Evolutionary conservation across 495 filamentous ascomycete species (phyloP), one percentile per base, ranked within the genome.

Genomic region (Terfezia claveryi): DNA sequence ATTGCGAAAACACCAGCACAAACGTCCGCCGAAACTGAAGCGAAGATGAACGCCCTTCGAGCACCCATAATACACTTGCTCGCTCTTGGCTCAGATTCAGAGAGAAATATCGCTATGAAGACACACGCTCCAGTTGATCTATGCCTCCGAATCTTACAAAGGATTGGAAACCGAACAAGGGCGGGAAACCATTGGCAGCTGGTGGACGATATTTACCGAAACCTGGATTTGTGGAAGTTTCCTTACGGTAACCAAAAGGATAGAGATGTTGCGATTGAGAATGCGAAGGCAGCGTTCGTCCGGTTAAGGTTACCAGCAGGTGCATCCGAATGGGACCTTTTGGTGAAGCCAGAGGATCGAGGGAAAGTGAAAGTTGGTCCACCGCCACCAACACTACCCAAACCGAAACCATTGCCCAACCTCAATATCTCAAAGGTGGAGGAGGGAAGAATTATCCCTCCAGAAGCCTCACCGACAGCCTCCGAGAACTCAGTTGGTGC

Each of bases 201-300:
- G 49, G 72, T 67, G 55, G 80, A 84, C 57, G 76, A 77, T 57
- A 61, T 69, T 23, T 83, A 80, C 67, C 79, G 76, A 56, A 79
- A 85, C 36, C 67, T 85, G 54, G 78, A 85, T 60, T 65, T 81
- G 23, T 85, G 76, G 75, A 73, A 72, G 4, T 84, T 84, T 59
- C 72, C 70, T 10, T 83, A 81, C 63, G 73, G 72, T 37, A 73
- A 68, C 27, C 67, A 72, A 52, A 71, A 74, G 36, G 78, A 83
- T 56, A 73, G 81, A 44, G 67, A 81, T 56, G 66, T 72, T 32
- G 81, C 81, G 8, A 82, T 85, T 63, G 71, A 79, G 56, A 79
- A 76, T 66, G 79, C 79, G 16, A 71, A 82, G 44, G 76, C 74
- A n/a, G 81, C 81, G 37, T 84, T 80, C 56, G 78, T 82, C 65